Conservation (phyloP, 331 rosid species). For the Quercus lobata region DNA sequence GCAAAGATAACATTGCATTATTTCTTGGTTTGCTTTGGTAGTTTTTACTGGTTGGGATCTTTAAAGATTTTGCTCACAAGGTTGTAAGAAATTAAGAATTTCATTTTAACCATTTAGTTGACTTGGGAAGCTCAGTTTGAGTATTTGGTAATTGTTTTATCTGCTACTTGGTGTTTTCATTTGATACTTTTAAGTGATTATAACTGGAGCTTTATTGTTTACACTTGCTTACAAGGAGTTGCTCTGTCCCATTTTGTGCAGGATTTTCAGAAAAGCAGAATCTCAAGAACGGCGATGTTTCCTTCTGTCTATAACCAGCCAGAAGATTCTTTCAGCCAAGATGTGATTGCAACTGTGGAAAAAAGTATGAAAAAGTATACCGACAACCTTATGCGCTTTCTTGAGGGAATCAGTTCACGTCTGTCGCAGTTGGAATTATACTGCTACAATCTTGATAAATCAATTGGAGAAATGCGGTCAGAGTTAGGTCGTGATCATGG, state of each 20-base stretch:
- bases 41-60: background rate
- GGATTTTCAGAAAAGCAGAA: constrained; percentile 62
- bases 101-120: background rate
- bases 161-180: background rate
- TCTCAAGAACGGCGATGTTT: constrained; percentile 49
- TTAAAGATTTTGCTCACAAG: background rate
- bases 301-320: constrained; percentile 61
- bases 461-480: constrained; percentile 92
- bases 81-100: background rate
- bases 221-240: background rate
- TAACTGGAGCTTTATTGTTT: background rate
- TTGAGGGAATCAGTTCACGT: constrained; percentile 89
- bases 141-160: background rate
- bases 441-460: constrained; percentile 90
- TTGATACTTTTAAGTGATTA: background rate
- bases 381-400: constrained; percentile 76
- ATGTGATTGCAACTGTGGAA: constrained; percentile 67
- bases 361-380: constrained; percentile 73
- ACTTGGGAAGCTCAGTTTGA: background rate
- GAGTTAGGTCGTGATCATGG: constrained; percentile 69
- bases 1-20: background rate
- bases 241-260: constrained; percentile 16
- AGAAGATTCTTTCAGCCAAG: constrained; percentile 58
- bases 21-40: background rate
- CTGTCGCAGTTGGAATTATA: constrained; percentile 82